Conservation (phyloP, 768 basidiomycete species). For the Sporobolomyces pararoseus region DNA sequence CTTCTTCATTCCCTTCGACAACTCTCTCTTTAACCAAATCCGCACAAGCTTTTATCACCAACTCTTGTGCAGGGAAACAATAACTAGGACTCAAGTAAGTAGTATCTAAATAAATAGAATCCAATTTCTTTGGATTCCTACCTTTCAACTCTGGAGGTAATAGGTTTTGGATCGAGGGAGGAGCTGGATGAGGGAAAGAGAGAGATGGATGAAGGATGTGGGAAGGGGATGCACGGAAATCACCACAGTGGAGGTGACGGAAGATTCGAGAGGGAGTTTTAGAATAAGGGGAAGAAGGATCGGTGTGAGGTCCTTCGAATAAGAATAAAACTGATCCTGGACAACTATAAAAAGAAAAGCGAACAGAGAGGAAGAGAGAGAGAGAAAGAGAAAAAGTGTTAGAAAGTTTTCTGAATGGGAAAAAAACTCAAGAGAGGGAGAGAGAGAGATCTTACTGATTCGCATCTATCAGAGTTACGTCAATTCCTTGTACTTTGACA, state of each 20-base stretch:
- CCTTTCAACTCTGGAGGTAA: not conserved
- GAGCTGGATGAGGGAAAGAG: conserved; percentile 18
- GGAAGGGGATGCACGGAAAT: conserved; percentile 81
- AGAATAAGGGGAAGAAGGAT: conserved; percentile 35
- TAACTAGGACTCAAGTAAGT: conserved; percentile 63
- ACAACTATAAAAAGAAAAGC: no score
- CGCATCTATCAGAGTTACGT: conserved; percentile 90
- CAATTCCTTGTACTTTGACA: conserved; percentile 74
- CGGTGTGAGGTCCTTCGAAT: conserved; percentile 86
- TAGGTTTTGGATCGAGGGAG: not conserved
- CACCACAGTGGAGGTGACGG: conserved; percentile 88
- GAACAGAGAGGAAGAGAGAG: no score
- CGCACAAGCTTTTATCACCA: conserved; percentile 88
- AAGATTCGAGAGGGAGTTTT: conserved; percentile 53
- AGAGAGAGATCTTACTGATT: conserved; percentile 64
- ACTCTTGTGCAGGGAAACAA: conserved; percentile 90
- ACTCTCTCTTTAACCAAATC: conserved; percentile 54
- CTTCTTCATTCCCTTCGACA: conserved; percentile 37
- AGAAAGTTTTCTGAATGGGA: not conserved
- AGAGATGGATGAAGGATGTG: conserved; percentile 82
- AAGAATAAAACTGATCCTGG: conserved; percentile 92
- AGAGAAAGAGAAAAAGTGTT: not conserved
- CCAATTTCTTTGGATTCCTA: conserved; percentile 68
- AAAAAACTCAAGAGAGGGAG: not conserved
- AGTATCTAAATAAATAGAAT: conserved; percentile 89